Evolutionary conservation across 2,329 filamentous ascomycete species (phyloP).

Genomic region (Fusarium metavorans): DNA sequence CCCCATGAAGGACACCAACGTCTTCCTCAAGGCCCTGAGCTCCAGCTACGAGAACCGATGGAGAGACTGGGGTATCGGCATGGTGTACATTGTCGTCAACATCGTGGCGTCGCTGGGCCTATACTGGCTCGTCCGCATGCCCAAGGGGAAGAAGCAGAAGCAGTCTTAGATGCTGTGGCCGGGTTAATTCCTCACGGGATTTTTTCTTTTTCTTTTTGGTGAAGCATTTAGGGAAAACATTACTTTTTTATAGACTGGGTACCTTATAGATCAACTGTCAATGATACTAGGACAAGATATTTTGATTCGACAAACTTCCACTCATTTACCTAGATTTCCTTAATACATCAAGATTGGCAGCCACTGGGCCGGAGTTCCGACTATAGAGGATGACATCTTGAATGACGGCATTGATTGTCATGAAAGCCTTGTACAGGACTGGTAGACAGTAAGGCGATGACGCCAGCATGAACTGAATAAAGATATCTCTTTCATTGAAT

Average conservation of each 20-base stretch:
- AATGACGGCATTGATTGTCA: not conserved
- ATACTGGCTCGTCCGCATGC: slow-evolving; percentile 62
- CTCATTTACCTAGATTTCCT: slow-evolving; percentile 9
- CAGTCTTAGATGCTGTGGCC: slow-evolving; percentile 14
- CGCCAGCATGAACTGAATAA: not conserved
- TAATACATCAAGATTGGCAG: slow-evolving; percentile 6
- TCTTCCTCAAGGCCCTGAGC: slow-evolving; percentile 54
- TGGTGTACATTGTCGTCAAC: slow-evolving; percentile 66
- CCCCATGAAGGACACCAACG: slow-evolving; percentile 54
- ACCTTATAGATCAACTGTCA: slow-evolving; percentile 6
- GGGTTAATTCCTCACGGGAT: not conserved
- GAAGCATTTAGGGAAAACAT: slow-evolving; percentile 2
- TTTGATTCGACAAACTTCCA: not conserved
- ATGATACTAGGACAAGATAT: not conserved
- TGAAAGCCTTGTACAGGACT: not conserved
- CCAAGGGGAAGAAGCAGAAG: slow-evolving; percentile 49
- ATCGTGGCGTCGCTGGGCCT: slow-evolving; percentile 61
- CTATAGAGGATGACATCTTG: not conserved
- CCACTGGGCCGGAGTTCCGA: not conserved
- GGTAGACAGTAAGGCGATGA: not conserved
- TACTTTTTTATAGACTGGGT: not conserved
- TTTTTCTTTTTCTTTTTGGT: slow-evolving; percentile 14
- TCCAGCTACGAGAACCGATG: slow-evolving; percentile 64
- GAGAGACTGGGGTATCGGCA: slow-evolving; percentile 69
- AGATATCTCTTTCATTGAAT: not conserved